A percentile compares a stretch with the other conserved stretches of the same genome.
Conservation (phyloP, 805 yeast genomes). For the Cephaloascus fragrans region DNA sequence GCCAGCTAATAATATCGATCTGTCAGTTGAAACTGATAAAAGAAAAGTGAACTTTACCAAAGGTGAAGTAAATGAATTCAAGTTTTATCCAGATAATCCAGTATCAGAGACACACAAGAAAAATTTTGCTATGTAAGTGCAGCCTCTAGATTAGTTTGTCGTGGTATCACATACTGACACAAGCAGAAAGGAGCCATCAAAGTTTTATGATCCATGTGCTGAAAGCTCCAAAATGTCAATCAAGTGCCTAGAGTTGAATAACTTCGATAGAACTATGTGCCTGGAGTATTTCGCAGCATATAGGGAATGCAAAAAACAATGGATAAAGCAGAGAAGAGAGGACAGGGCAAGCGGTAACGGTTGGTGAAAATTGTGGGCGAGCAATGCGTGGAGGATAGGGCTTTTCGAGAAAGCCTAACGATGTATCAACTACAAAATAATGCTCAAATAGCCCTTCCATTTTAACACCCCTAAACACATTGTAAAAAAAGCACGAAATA, state of each 20-base stretch:
- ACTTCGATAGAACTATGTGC: slow-evolving; percentile 60
- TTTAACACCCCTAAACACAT: neutral
- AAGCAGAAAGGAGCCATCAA: slow-evolving; percentile 64
- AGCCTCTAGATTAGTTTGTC: too few relatives aligned
- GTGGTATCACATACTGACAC: too few relatives aligned
- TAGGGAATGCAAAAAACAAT: slow-evolving; percentile 79
- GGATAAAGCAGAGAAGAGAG: slow-evolving; percentile 27
- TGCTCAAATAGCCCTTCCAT: neutral
- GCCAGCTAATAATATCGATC: too few relatives aligned
- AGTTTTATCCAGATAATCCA: slow-evolving; percentile 85
- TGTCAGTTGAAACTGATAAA: slow-evolving; percentile 20
- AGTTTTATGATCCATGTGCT: slow-evolving; percentile 88
- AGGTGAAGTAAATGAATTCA: slow-evolving; percentile 42
- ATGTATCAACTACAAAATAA: neutral
- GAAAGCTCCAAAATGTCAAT: slow-evolving; percentile 84
- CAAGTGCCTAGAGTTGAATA: slow-evolving; percentile 71
- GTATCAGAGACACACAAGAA: slow-evolving; percentile 58
- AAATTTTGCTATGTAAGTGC: slow-evolving; percentile 43
- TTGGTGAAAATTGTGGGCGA: neutral
- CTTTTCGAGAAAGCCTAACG: too few relatives aligned
- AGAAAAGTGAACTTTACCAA: slow-evolving; percentile 44
- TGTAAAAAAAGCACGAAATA: neutral
- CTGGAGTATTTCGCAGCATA: slow-evolving; percentile 84
- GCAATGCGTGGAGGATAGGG: too few relatives aligned
- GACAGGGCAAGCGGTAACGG: slow-evolving; percentile 1